Conservation (phyloP, 805 yeast genomes). For the Allodekkera sacchari region DNA sequence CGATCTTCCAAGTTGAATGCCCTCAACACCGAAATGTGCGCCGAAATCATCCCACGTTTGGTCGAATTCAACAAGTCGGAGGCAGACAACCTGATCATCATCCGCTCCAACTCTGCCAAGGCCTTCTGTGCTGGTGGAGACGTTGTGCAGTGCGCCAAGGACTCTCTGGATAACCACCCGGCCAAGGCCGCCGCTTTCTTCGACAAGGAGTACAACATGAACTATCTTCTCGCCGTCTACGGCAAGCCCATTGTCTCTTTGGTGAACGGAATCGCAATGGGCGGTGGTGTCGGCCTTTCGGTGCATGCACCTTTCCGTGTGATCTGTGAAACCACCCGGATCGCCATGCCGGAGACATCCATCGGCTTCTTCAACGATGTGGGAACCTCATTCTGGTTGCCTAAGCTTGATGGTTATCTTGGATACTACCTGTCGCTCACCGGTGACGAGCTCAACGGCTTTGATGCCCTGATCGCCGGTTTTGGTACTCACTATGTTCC, state of each 20-base stretch:
- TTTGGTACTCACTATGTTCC: conserved; percentile 87
- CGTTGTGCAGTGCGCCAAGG: conserved; percentile 68
- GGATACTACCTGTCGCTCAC: conserved; percentile 86
- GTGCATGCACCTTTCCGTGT: conserved; percentile 89
- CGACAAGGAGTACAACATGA: conserved; percentile 70
- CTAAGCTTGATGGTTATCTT: conserved; percentile 70
- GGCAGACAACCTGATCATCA: conserved; percentile 54
- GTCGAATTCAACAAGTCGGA: conserved; percentile 68
- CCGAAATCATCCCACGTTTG: conserved; percentile 62
- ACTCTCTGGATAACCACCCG: conserved; percentile 40
- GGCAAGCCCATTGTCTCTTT: conserved; percentile 80
- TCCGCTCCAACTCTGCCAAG: conserved; percentile 57
- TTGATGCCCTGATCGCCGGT: conserved; percentile 77
- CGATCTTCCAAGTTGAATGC: conserved; percentile 83
- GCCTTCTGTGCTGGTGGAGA: conserved; percentile 97
- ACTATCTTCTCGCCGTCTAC: conserved; percentile 73
- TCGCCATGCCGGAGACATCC: conserved; percentile 98
- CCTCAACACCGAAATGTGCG: conserved; percentile 66
- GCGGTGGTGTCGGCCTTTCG: conserved; percentile 93
- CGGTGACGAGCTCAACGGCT: conserved; percentile 68
- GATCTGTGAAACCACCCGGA: conserved; percentile 83
- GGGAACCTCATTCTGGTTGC: conserved; percentile 85
- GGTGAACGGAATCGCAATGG: conserved; percentile 93
- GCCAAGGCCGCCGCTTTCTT: conserved; percentile 57
- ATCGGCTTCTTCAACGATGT: conserved; percentile 97